These are phyloP conservation scores for Eucalyptus leucophloia DNA, from an alignment of 345 rosid species.

Conservation along the genomic window DNA sequence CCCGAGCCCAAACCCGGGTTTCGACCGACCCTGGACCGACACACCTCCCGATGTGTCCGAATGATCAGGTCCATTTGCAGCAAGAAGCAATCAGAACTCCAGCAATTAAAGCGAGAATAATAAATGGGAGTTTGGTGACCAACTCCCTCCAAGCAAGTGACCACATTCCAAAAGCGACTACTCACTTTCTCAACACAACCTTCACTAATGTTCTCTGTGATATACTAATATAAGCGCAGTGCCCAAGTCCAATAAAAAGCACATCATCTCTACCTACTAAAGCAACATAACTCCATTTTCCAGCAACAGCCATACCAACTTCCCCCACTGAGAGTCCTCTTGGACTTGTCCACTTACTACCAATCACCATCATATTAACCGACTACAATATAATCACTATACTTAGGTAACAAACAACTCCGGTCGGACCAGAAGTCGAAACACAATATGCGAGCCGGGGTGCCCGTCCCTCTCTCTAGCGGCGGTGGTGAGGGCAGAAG, in stretches of 20 bases:
- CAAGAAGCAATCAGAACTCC: neutral
- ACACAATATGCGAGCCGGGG: neutral
- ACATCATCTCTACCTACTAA: neutral
- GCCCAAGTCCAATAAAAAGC: neutral
- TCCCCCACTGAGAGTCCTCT: neutral
- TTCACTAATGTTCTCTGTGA: neutral
- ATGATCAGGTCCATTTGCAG: neutral
- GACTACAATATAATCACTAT: neutral
- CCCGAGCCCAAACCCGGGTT: neutral
- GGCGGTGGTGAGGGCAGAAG: constrained; percentile 65
- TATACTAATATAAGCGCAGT: neutral
- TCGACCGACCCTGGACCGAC: neutral
- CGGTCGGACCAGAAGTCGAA: neutral
- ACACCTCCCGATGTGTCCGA: neutral
- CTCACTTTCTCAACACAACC: neutral
- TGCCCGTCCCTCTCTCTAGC: neutral
- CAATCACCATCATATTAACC: neutral
- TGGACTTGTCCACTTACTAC: neutral
- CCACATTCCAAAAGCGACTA: neutral
- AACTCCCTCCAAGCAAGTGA: neutral
- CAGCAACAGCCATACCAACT: neutral
- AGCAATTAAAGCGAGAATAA: neutral
- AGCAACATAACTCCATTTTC: neutral
- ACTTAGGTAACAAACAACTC: neutral
- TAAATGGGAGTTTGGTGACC: neutral